Evolutionary conservation across 331 rosid species (phyloP), one percentile per base, ranked within the genome.

Genomic region (Quercus lobata): DNA sequence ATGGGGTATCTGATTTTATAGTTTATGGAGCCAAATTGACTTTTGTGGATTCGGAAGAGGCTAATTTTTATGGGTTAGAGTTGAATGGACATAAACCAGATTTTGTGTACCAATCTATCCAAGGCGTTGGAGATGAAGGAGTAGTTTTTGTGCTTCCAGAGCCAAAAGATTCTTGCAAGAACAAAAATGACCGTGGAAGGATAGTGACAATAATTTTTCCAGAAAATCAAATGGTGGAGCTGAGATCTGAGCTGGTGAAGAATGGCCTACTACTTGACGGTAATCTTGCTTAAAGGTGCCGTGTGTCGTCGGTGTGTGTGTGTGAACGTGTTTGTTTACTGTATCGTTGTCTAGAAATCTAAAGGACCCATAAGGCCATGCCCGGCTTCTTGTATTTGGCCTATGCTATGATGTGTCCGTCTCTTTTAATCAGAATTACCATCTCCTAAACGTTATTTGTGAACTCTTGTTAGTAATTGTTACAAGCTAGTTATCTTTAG

Each of bases 111-210:
- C 86, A 56, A 35, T 71, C 69, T 16, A 63, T 94, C 29, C 91
- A 91, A 80, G 98, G 94, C 5, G 90, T 94, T 25, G 98, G 97
- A 58, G 97, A 92, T n/a, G 92, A 89, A 83, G 97, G 98, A 7
- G 87, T 61, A 5, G 88, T 92, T 65, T 68, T 92, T 79, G 86
- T 94, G 69, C 72, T 82, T 56, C 93, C 95, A 1, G 86, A 88
- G 66, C 81, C 89, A 1, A 83, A 69, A 4, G 84, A 65, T 10
- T 66, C 78, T 0, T 80, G 27, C 4, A 72, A 37, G 11, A 78
- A 62, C 68, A 81, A 41, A 41, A 41, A 49, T 1, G 74, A 35
- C 71, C 86, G 82, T 58, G 97, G 89, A n/a, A 91, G 88, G 68
- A 55, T 92, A 72, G 93, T 94, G 76, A 94, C 86, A 14, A 57